Conservation (phyloP, 208 protist genomes). For the Acanthamoeba triangularis region DNA sequence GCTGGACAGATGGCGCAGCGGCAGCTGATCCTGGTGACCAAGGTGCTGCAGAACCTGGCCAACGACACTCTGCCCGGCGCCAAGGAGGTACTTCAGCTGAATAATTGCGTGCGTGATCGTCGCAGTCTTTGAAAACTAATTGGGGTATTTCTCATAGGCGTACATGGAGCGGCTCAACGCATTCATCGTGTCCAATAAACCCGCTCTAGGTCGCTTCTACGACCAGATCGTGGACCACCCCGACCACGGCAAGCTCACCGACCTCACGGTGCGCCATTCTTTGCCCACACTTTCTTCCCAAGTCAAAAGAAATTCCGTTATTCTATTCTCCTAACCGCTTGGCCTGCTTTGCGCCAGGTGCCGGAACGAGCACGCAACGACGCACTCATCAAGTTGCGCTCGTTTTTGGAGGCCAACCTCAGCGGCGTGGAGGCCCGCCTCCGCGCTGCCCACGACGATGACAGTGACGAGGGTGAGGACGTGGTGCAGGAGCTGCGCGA, state of each 20-base stretch:
- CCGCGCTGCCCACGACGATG: not conserved
- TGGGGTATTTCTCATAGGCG: not conserved
- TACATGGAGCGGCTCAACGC: slow-evolving; percentile 28
- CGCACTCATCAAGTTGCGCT: not conserved
- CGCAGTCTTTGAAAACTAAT: too few species aligned
- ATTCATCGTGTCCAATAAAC: slow-evolving; percentile 26
- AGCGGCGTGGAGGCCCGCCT: not conserved
- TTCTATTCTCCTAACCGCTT: not conserved
- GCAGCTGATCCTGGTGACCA: slow-evolving; percentile 48
- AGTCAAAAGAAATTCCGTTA: too few species aligned
- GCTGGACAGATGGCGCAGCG: slow-evolving; percentile 32
- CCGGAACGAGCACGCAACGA: not conserved
- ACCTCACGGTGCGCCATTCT: not conserved
- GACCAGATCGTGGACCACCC: not conserved
- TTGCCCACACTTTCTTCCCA: not conserved
- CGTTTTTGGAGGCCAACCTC: not conserved
- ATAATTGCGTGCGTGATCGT: too few species aligned
- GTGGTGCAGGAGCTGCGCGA: not conserved
- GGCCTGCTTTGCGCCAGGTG: not conserved
- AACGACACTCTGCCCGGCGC: slow-evolving; percentile 40
- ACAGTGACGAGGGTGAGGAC: not conserved
- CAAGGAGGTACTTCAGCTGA: slow-evolving; percentile 42
- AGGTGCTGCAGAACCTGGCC: slow-evolving; percentile 66
- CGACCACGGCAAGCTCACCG: not conserved
- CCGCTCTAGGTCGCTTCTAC: not conserved